Evolutionary conservation across 2,329 filamentous ascomycete genomes (phyloP).

Genomic region (Diaporthe humulicola): DNA sequence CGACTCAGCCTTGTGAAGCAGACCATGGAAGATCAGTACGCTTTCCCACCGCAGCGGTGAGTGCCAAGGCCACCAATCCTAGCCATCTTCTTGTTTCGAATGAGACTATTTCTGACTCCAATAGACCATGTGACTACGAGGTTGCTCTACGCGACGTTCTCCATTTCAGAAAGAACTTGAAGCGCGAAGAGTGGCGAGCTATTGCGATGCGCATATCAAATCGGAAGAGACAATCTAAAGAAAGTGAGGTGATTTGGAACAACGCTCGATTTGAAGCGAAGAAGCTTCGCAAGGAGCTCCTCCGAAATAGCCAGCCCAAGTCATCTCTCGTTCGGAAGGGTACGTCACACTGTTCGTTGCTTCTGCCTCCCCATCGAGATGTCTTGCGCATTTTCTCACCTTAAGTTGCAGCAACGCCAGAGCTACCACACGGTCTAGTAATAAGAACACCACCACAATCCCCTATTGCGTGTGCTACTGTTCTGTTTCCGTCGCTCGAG

Average conservation of each 20-base stretch:
- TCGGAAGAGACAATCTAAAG: not conserved
- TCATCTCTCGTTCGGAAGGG: not conserved
- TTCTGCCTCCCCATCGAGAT: not conserved
- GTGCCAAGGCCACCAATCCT: too few species aligned
- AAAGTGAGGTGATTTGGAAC: not conserved
- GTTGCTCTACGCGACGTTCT: not conserved
- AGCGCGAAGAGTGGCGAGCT: not conserved
- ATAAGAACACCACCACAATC: not conserved
- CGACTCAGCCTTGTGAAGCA: too few species aligned
- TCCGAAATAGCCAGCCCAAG: not conserved
- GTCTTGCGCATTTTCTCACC: not conserved
- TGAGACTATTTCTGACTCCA: not conserved
- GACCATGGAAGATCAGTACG: too few species aligned
- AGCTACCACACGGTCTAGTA: not conserved
- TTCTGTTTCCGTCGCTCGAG: not conserved
- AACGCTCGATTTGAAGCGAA: not conserved
- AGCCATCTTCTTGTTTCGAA: too few species aligned
- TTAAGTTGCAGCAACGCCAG: not conserved
- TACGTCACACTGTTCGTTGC: not conserved
- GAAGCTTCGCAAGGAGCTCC: not conserved
- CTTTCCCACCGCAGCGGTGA: too few species aligned
- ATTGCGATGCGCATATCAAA: not conserved
- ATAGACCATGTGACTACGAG: not conserved
- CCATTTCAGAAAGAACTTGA: not conserved
- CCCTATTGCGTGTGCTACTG: not conserved